Evolutionary conservation across 371 early-diverging fungal genomes (phyloP).

Genomic region (Lichtheimia ramosa): DNA sequence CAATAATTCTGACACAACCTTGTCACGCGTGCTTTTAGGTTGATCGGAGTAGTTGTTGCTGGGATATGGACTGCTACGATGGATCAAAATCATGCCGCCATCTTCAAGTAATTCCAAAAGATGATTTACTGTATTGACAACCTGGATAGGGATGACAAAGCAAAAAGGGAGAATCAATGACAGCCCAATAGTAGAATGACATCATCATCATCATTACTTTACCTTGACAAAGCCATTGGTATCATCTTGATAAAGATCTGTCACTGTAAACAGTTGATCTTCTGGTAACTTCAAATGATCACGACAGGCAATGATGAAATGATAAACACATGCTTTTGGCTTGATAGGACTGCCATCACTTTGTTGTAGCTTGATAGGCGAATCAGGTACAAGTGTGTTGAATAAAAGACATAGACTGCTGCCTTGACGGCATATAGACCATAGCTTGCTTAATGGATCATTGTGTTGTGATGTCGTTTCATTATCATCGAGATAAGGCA

Average conservation of each 20-base stretch:
- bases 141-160: conserved; percentile 17
- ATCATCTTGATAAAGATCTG: conserved; percentile 89
- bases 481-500: conserved; percentile 37
- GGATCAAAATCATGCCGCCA: conserved; percentile 29
- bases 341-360: conserved; percentile 48
- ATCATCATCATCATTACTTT: conserved; percentile 4
- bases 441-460: conserved; percentile 86
- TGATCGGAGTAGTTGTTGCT: conserved; percentile 27
- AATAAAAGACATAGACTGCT: conserved; percentile 81
- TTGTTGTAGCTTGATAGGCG: conserved; percentile 49
- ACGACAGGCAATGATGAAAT: conserved; percentile 76
- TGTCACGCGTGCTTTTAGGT: conserved; percentile 80
- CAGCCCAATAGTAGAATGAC: not conserved
- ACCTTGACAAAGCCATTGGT: conserved; percentile 96
- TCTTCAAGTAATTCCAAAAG: conserved; percentile 33
- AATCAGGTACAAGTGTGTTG: conserved; percentile 68
- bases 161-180: conserved; percentile 4
- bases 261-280: conserved; percentile 79
- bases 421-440: conserved; percentile 88
- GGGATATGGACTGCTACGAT: conserved; percentile 10
- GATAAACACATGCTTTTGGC: conserved; percentile 79
- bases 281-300: conserved; percentile 69
- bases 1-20: conserved; percentile 62
- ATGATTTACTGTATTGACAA: conserved; percentile 35
- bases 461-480: conserved; percentile 4